Conservation (phyloP, 2,329 filamentous ascomycete genomes). For the Claviceps fusiformis region DNA sequence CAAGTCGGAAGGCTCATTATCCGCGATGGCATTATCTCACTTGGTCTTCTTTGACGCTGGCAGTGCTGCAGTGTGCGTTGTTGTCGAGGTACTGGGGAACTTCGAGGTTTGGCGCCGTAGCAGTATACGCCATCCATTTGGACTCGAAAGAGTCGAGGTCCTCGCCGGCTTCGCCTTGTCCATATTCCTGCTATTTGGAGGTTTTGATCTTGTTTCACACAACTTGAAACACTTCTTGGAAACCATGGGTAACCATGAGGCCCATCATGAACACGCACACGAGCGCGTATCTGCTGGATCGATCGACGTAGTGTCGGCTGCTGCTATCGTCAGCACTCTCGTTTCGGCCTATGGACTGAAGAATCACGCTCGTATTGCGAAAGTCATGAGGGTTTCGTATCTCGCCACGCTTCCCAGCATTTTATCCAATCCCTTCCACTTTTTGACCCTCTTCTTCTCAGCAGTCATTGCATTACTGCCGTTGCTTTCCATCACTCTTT, state of each 20-base stretch:
- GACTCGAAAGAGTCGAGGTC: conserved; percentile 81
- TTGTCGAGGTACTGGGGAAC: conserved; percentile 85
- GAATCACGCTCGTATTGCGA: conserved; percentile 86
- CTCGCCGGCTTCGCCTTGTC: conserved; percentile 93
- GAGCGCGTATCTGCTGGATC: conserved; percentile 56
- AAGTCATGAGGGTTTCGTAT: conserved; percentile 75
- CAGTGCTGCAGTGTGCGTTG: conserved; percentile 80
- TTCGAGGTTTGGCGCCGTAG: conserved; percentile 96
- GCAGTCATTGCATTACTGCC: conserved; percentile 67
- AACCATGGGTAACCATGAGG: conserved; percentile 40
- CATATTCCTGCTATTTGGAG: conserved; percentile 92
- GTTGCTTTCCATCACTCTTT: conserved; percentile 66
- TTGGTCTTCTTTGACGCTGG: conserved; percentile 92
- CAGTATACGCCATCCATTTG: conserved; percentile 87
- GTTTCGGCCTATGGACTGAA: conserved; percentile 76
- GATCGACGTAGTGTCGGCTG: conserved; percentile 66
- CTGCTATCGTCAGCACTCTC: conserved; percentile 70
- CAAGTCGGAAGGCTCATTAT: conserved; percentile 71
- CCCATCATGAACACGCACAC: conserved; percentile 58
- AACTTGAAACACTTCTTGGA: conserved; percentile 89
- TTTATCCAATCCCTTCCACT: conserved; percentile 90
- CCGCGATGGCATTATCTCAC: conserved; percentile 84
- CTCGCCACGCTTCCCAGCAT: conserved; percentile 71
- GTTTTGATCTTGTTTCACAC: conserved; percentile 87
- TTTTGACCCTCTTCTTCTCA: conserved; percentile 82